Conservation (phyloP, 305 asterid species). For the Nicotiana rustica region DNA sequence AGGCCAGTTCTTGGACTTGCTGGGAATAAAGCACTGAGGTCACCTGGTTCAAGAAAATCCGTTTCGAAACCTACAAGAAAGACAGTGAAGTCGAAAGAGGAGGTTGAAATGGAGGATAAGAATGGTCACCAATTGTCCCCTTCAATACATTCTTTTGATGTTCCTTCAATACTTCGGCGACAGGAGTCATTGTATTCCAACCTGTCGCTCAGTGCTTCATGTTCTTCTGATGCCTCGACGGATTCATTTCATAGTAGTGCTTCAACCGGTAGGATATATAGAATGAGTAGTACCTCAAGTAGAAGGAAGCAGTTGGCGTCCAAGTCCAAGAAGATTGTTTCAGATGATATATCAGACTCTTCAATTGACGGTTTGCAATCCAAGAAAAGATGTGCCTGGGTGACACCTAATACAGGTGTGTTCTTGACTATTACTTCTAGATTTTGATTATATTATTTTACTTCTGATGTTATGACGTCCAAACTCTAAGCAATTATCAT, state of each 20-base stretch:
- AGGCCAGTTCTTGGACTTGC: constrained; percentile 43
- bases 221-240: constrained; percentile 58
- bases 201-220: constrained; percentile 51
- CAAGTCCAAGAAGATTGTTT: constrained; percentile 43
- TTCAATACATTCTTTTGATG: constrained; percentile 38
- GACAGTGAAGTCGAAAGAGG: constrained; percentile 47
- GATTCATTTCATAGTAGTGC: constrained; percentile 55
- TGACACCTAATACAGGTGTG: constrained; percentile 54
- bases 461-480: background rate
- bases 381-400: constrained; percentile 55
- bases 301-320: constrained; percentile 49
- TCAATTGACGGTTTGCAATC: constrained; percentile 38
- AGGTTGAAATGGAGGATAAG: constrained; percentile 40
- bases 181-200: constrained; percentile 48
- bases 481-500: background rate
- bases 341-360: constrained; percentile 43
- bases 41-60: constrained; percentile 34
- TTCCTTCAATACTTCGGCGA: constrained; percentile 44
- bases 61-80: constrained; percentile 39
- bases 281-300: constrained; percentile 37
- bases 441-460: background rate
- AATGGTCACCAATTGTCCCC: constrained; percentile 37
- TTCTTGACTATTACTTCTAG: background rate
- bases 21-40: constrained; percentile 44
- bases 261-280: constrained; percentile 50